phyloP scores from a whole-genome alignment of 2,329 filamentous ascomycete species.

The Dendryphion nanum region DNA sequence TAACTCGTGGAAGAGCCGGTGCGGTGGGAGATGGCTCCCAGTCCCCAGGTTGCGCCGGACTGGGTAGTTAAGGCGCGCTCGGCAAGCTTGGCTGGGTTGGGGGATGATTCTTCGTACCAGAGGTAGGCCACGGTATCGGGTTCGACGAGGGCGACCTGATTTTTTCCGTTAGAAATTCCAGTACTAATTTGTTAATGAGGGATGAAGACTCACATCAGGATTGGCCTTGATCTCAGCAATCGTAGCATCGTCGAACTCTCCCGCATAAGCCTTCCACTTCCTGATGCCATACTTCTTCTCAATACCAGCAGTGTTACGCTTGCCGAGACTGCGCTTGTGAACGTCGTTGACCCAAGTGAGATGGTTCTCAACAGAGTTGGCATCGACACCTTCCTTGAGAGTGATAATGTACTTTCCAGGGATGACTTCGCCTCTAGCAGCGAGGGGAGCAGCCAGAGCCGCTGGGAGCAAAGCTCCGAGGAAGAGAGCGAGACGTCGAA shows the following conservation, averaged over 20 bases:
- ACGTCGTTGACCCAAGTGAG: slow-evolving; percentile 31
- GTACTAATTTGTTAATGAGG: background rate
- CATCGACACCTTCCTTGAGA: slow-evolving; percentile 28
- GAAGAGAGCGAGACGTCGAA: background rate
- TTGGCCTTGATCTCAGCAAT: slow-evolving; percentile 38
- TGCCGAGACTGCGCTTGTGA: slow-evolving; percentile 37
- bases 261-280: slow-evolving; percentile 44
- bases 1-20: slow-evolving; percentile 12
- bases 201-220: slow-evolving; percentile 13
- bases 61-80: slow-evolving; percentile 8
- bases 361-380: slow-evolving; percentile 31
- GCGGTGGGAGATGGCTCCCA: slow-evolving; percentile 18
- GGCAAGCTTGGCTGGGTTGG: slow-evolving; percentile 3
- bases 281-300: slow-evolving; percentile 45
- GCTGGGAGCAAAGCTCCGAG: slow-evolving; percentile 19
- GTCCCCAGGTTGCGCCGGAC: slow-evolving; percentile 19
- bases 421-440: slow-evolving; percentile 6
- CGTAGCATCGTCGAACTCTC: slow-evolving; percentile 45
- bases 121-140: background rate
- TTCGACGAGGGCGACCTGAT: background rate
- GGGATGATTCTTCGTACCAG: background rate
- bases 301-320: slow-evolving; percentile 37
- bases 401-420: slow-evolving; percentile 23
- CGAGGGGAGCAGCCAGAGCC: slow-evolving; percentile 19
- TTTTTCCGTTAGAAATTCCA: background rate